Percentiles rank a stretch among this genome's conserved stretches.
These are phyloP conservation scores for Emergomyces orientalis DNA, from an alignment of 2,329 filamentous ascomycete species.

Conservation along the genomic window DNA sequence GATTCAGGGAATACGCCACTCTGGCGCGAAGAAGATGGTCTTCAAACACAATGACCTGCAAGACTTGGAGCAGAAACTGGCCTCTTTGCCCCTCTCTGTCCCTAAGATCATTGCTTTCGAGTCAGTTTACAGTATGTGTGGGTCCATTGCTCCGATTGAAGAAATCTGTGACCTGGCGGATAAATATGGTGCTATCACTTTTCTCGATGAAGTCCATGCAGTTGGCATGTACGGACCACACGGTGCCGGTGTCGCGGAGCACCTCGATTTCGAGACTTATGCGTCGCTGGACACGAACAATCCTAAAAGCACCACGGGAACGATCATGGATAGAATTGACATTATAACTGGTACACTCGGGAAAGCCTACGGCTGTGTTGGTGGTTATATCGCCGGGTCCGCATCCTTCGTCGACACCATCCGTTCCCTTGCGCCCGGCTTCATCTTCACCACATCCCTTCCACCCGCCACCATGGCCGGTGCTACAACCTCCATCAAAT, in stretches of 20 bases:
- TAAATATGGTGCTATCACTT: slow-evolving; percentile 95
- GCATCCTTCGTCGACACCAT: slow-evolving; percentile 81
- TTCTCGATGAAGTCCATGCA: slow-evolving; percentile 96
- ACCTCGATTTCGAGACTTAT: slow-evolving; percentile 88
- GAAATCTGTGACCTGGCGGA: slow-evolving; percentile 93
- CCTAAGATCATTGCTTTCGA: slow-evolving; percentile 99
- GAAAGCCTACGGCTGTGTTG: slow-evolving; percentile 96
- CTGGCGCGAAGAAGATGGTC: slow-evolving; percentile 91
- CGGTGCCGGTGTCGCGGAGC: slow-evolving; percentile 92
- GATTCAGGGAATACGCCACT: slow-evolving; percentile 98
- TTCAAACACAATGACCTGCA: slow-evolving; percentile 98
- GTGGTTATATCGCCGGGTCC: slow-evolving; percentile 92
- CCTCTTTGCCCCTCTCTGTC: slow-evolving; percentile 69
- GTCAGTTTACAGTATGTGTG: slow-evolving; percentile 99
- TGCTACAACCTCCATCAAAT: slow-evolving; percentile 82
- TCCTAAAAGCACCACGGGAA: slow-evolving; percentile 49
- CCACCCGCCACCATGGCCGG: slow-evolving; percentile 96
- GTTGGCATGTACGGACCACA: slow-evolving; percentile 98
- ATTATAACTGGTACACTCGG: slow-evolving; percentile 97
- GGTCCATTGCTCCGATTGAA: slow-evolving; percentile 90
- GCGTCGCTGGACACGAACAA: slow-evolving; percentile 54
- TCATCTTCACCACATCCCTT: slow-evolving; percentile 97
- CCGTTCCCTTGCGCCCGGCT: slow-evolving; percentile 87
- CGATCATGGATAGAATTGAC: slow-evolving; percentile 89
- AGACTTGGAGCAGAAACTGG: slow-evolving; percentile 86